These are phyloP conservation scores for Peniophora sp. DNA, from an alignment of 1,284 basidiomycete genomes.

Conservation along the genomic window DNA sequence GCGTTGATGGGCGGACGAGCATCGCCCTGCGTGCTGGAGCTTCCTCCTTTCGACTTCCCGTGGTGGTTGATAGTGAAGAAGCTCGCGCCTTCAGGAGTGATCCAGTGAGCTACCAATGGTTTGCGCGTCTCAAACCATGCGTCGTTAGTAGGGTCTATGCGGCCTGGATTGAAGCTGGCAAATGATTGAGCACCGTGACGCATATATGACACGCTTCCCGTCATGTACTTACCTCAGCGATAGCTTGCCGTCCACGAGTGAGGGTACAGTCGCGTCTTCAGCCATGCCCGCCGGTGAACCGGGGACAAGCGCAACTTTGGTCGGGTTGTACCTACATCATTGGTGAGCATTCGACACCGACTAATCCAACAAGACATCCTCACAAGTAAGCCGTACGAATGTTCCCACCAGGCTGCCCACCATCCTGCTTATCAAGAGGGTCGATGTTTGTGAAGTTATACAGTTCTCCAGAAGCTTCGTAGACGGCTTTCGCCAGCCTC, in stretches of 20 bases:
- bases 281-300: constrained; percentile 41
- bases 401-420: constrained; percentile 60
- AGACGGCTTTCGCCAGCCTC: constrained; percentile 43
- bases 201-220: constrained; percentile 5
- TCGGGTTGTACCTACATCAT: constrained; percentile 35
- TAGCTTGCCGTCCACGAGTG: constrained; percentile 30
- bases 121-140: constrained; percentile 58
- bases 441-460: constrained; percentile 46
- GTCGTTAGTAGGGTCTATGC: constrained; percentile 47
- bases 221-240: constrained; percentile 33
- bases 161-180: constrained; percentile 55
- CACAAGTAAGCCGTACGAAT: constrained; percentile 54
- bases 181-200: not conserved
- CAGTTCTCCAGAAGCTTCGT: constrained; percentile 21
- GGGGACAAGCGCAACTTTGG: constrained; percentile 41
- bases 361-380: constrained; percentile 6
- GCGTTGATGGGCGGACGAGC: constrained; percentile 53
- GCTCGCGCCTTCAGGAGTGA: constrained; percentile 34
- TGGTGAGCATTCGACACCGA: not conserved
- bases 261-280: constrained; percentile 35
- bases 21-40: constrained; percentile 46
- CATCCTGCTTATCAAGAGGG: constrained; percentile 48
- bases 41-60: constrained; percentile 51
- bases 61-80: constrained; percentile 60
- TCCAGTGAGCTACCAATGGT: constrained; percentile 53